phyloP scores from a whole-genome alignment of 129 eudicot genomes.

The Apium graveolens region DNA sequence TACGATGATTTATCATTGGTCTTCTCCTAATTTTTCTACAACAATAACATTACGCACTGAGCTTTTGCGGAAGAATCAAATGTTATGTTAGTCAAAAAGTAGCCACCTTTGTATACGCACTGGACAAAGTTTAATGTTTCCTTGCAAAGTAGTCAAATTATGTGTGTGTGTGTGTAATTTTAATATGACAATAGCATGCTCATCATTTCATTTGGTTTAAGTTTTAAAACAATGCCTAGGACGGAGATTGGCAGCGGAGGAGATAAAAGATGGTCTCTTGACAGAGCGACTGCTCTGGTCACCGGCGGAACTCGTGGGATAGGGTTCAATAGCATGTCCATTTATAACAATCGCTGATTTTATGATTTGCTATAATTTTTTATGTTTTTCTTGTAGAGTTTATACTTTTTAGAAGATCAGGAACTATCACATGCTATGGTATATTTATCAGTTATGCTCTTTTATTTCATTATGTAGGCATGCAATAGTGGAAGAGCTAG shows the following conservation, averaged over 20 bases:
- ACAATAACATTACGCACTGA: neutral
- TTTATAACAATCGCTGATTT: neutral
- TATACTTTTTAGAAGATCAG: neutral
- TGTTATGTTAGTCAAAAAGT: too few species aligned
- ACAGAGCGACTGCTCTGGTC: constrained; percentile 38
- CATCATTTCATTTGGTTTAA: neutral
- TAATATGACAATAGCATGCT: neutral
- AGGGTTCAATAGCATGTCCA: constrained; percentile 15
- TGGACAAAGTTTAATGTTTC: neutral
- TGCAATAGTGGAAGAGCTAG: constrained; percentile 27
- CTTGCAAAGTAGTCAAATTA: neutral
- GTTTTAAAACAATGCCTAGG: neutral
- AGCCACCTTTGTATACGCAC: too few species aligned
- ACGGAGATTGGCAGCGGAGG: neutral
- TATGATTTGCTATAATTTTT: too few species aligned
- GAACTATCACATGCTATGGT: neutral
- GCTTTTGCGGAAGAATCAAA: neutral
- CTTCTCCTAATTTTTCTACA: too few species aligned
- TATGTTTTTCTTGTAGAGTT: neutral
- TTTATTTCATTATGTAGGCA: constrained; percentile 7
- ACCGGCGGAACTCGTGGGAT: constrained; percentile 51
- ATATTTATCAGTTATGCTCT: too few species aligned
- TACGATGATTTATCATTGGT: too few species aligned
- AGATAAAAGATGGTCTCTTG: constrained; percentile 38
- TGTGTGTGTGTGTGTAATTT: neutral